A percentile compares a stretch with the other conserved stretches of the same genome.
phyloP scores from a whole-genome alignment of 768 basidiomycete genomes.

The Saitozyma podzolica region DNA sequence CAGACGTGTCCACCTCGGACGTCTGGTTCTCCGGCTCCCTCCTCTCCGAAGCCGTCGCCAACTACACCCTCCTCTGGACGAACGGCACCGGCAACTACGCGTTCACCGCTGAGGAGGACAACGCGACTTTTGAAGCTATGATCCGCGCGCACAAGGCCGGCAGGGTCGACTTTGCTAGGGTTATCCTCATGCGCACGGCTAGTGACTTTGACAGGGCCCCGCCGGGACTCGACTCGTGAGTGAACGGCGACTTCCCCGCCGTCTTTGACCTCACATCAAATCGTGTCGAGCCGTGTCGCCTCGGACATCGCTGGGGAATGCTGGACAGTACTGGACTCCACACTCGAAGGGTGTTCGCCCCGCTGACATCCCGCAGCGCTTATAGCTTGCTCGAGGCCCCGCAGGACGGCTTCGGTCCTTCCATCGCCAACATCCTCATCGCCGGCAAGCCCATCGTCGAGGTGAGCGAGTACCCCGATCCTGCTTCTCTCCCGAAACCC shows the following conservation, averaged over 20 bases:
- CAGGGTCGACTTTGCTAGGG: conserved; percentile 54
- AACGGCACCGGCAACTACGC: conserved; percentile 27
- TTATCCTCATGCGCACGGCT: conserved; percentile 54
- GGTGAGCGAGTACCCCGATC: conserved; percentile 15
- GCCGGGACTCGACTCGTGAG: conserved; percentile 23
- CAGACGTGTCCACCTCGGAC: conserved; percentile 54
- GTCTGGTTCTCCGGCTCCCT: conserved; percentile 53
- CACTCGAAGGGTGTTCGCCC: conserved; percentile 14
- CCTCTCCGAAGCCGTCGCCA: conserved; percentile 54
- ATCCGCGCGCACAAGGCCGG: conserved; percentile 52
- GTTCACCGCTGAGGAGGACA: conserved; percentile 54
- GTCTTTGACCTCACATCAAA: conserved; percentile 41
- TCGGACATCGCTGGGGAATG: too few species aligned
- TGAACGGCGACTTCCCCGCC: too few species aligned
- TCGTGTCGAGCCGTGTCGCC: conserved; percentile 20
- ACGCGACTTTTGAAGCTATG: conserved; percentile 54
- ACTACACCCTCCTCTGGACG: conserved; percentile 54
- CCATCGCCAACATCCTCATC: conserved; percentile 53
- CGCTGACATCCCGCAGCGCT: conserved; percentile 19
- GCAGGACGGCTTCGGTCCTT: conserved; percentile 49
- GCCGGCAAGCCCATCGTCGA: conserved; percentile 55
- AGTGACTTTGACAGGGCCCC: conserved; percentile 30
- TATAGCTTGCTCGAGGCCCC: conserved; percentile 46
- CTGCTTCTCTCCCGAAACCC: neutral
- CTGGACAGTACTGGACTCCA: too few species aligned